Evolutionary conservation across 305 asterid species (phyloP).

Genomic region (Petunia hybrid): DNA sequence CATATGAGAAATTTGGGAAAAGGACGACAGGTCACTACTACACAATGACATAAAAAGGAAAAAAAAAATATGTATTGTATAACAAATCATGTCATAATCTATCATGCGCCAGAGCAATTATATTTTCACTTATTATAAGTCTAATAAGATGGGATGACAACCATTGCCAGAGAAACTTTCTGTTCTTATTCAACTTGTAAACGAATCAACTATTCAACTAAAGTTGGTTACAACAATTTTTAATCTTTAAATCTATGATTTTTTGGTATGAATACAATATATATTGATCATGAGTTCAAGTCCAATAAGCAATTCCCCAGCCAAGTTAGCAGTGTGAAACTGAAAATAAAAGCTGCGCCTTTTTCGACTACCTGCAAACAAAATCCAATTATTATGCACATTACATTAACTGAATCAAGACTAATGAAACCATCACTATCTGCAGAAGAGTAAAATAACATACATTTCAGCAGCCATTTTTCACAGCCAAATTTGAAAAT

Average conservation of each 20-base stretch:
- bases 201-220: slow-evolving; percentile 32
- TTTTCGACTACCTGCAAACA: not conserved
- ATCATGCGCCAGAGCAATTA: not conserved
- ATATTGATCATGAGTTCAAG: slow-evolving; percentile 16
- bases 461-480: not conserved
- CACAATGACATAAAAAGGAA: too few species aligned
- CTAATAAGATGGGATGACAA: slow-evolving; percentile 15
- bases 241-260: not conserved
- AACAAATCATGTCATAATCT: not conserved
- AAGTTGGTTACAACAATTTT: not conserved
- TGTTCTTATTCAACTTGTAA: slow-evolving; percentile 12
- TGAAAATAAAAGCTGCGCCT: not conserved
- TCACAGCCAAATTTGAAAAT: slow-evolving; percentile 13
- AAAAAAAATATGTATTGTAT: too few species aligned
- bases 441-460: not conserved
- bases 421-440: slow-evolving; percentile 7
- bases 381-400: not conserved
- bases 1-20: too few species aligned
- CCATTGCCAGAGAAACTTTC: slow-evolving; percentile 11
- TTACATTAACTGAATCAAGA: slow-evolving; percentile 9
- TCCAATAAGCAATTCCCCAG: slow-evolving; percentile 28
- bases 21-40: too few species aligned
- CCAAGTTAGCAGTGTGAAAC: slow-evolving; percentile 22
- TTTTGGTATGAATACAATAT: not conserved
- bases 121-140: not conserved